phyloP scores from a whole-genome alignment of 2,329 filamentous ascomycete species.

The Neurospora crassa region DNA sequence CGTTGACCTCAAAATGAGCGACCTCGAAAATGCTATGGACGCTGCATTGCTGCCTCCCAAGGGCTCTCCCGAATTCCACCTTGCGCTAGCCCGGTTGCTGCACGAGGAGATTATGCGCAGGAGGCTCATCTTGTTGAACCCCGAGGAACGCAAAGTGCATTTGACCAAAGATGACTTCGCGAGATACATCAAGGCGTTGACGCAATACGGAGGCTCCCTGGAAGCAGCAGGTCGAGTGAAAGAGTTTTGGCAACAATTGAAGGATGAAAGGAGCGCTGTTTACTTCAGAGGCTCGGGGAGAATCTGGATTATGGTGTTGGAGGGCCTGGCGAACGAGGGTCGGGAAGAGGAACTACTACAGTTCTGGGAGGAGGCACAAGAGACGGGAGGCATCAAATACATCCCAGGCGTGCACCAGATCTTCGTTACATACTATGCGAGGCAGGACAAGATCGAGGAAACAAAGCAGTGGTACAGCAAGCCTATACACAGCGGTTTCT shows the following conservation, averaged over 20 bases:
- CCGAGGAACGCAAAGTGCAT: not conserved
- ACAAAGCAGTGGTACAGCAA: conserved; percentile 60
- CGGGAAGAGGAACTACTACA: conserved; percentile 47
- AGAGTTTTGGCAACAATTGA: conserved; percentile 24
- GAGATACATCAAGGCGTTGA: conserved; percentile 40
- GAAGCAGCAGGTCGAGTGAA: conserved; percentile 40
- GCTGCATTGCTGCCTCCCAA: conserved; percentile 33
- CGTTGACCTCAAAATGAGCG: conserved; percentile 28
- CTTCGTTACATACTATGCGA: conserved; percentile 54
- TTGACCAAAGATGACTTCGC: conserved; percentile 25
- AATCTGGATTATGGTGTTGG: conserved; percentile 42
- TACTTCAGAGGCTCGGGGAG: conserved; percentile 18
- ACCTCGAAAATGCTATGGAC: conserved; percentile 35
- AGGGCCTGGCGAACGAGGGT: conserved; percentile 52
- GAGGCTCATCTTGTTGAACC: conserved; percentile 5
- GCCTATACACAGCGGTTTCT: conserved; percentile 31
- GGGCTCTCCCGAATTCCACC: conserved; percentile 34
- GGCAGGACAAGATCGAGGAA: conserved; percentile 44
- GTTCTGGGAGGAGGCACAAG: conserved; percentile 40
- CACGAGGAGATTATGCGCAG: conserved; percentile 28
- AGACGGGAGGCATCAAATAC: conserved; percentile 35
- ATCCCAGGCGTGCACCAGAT: conserved; percentile 37
- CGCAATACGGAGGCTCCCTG: conserved; percentile 42
- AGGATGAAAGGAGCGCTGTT: not conserved
- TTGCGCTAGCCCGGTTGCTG: conserved; percentile 36